Percentiles rank a stretch among this genome's conserved stretches.
Evolutionary conservation across 345 rosid species (phyloP).

Genomic region (Euphorbia tirucalli): DNA sequence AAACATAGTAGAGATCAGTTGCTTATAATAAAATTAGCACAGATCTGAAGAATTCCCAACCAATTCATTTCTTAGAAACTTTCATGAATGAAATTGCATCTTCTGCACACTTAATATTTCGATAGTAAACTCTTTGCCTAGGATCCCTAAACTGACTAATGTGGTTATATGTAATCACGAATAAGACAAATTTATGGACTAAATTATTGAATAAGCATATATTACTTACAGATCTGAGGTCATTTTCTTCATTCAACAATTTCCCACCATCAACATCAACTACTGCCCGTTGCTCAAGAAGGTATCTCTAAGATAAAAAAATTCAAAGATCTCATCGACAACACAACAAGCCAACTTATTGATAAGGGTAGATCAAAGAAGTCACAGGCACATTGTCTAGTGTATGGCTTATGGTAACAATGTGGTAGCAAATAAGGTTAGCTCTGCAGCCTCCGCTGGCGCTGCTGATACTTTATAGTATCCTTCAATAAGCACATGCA

Average conservation of each 20-base stretch:
- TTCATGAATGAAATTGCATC: not conserved
- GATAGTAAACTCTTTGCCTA: not conserved
- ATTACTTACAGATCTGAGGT: slow-evolving; percentile 82
- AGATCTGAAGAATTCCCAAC: not conserved
- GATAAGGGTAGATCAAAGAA: not conserved
- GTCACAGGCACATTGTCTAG: not conserved
- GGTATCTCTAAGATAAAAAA: slow-evolving; percentile 58
- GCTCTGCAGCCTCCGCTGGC: not conserved
- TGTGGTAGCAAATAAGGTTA: not conserved
- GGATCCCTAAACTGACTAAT: not conserved
- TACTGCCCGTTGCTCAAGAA: slow-evolving; percentile 88
- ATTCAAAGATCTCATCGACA: slow-evolving; percentile 5
- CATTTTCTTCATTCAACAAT: slow-evolving; percentile 89
- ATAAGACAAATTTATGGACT: not conserved
- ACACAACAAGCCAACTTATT: not conserved
- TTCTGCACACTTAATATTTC: not conserved
- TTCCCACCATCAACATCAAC: slow-evolving; percentile 78
- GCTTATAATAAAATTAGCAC: not conserved
- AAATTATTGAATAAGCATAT: slow-evolving; percentile 17
- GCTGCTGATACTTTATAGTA: not conserved
- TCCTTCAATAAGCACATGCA: not conserved
- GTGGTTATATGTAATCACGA: not conserved
- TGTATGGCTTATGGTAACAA: slow-evolving; percentile 5
- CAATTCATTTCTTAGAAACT: not conserved
- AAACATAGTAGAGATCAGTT: not conserved